These are phyloP conservation scores for Leishmania guyanensis DNA, from an alignment of 208 protist species.

Conservation along the genomic window DNA sequence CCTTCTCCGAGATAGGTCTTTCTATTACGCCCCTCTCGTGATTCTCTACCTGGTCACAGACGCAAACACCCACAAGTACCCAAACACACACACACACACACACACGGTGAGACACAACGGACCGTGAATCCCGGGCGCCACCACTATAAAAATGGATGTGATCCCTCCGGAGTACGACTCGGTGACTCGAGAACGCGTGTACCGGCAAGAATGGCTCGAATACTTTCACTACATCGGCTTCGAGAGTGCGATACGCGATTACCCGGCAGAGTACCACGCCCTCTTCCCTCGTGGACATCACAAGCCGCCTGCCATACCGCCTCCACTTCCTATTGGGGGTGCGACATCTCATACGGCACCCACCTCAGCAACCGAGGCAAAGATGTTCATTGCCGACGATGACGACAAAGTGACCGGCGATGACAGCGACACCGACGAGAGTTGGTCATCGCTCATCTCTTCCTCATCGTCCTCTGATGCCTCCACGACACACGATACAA, in stretches of 20 bases:
- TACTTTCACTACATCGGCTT: conserved; percentile 86
- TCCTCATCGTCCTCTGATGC: conserved; percentile 22
- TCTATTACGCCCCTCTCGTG: background rate
- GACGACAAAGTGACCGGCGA: conserved; percentile 3
- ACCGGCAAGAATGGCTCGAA: conserved; percentile 88
- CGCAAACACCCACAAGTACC: too few relatives aligned
- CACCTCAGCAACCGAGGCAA: conserved; percentile 24
- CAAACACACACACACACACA: background rate
- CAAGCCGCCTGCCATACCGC: conserved; percentile 7
- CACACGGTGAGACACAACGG: background rate
- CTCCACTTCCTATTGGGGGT: conserved; percentile 4
- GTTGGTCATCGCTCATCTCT: conserved; percentile 24
- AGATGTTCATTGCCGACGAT: conserved; percentile 32
- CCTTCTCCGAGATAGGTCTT: background rate
- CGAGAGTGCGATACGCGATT: conserved; percentile 51
- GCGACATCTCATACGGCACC: background rate
- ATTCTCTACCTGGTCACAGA: background rate
- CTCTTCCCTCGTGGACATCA: conserved; percentile 43
- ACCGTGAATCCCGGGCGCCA: background rate
- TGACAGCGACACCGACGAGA: conserved; percentile 8
- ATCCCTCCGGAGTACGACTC: conserved; percentile 85
- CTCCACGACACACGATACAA: background rate
- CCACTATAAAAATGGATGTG: conserved; percentile 50
- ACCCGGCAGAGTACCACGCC: conserved; percentile 63
- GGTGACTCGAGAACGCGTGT: conserved; percentile 68